Base-by-base conservation (phyloP, 768 basidiomycete species). In the Gyrodon lividus region DNA sequence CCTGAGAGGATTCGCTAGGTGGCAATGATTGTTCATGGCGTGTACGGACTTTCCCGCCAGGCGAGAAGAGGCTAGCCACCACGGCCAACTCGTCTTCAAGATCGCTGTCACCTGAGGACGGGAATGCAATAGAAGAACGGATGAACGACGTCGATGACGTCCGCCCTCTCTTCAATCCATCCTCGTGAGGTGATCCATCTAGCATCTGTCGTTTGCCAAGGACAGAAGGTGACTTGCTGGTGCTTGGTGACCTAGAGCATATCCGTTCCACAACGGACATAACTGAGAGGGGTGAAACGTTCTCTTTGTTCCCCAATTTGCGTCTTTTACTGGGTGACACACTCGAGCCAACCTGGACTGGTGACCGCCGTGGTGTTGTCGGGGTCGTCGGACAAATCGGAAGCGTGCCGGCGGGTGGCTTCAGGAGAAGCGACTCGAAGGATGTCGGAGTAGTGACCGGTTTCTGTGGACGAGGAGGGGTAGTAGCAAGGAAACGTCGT, bases 271-370 rank as follows among this genome's bases (percentile, higher is more conserved):
- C 54, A 19, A 78, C 71, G 33, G 78, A 70, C 42, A 70, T 64
- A 24, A 60, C 51, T 8, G 59, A 58, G 5, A 66, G 54, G 30
- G 80, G 82, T 0, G 77, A 77, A 28, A 66, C 51, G 59, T 89
- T 89, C 63, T 89, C 87, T 68, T 89, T 88, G 64, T 84, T 68
- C 0, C 60, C 62, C 6, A 59, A 57, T 14, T 61, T 65, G 54
- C 70, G 65, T 46, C 73, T 70, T 52, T 75, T 74, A 55, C 72
- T 74, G 19, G 70, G 64, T 19, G 74, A 72, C 26, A 66, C 57
- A 38, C 52, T 59, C 19, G 50, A 50, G 30, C 58, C 59, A 34
- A 51, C 22, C 26, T 54, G 59, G 19, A 19, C 19, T 24, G 59
- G 51, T 12, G 65, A 63, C 14, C 68, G 64, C 50, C 60, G 66